Evolutionary conservation across 2,329 filamentous ascomycete species (phyloP).

Genomic region (Colletotrichum sp.): DNA sequence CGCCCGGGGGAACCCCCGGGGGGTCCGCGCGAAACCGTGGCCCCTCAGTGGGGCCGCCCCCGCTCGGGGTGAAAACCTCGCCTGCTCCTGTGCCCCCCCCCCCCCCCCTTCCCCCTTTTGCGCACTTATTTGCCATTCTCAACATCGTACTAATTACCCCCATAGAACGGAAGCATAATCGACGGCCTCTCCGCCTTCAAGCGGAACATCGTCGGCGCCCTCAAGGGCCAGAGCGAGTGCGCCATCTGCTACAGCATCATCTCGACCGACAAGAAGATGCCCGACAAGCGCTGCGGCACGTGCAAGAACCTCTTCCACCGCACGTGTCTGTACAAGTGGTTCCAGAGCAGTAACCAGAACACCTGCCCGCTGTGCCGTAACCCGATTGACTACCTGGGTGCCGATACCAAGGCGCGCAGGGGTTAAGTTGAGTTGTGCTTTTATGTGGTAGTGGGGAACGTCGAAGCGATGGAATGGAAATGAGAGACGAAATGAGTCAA

Average conservation of each 20-base stretch:
- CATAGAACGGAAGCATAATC: constrained; percentile 79
- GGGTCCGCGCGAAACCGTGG: no score
- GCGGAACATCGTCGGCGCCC: constrained; percentile 82
- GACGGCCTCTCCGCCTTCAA: constrained; percentile 88
- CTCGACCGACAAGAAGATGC: constrained; percentile 84
- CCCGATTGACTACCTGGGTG: constrained; percentile 70
- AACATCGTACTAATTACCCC: background rate
- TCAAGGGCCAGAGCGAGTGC: constrained; percentile 94
- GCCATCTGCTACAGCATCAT: constrained; percentile 98
- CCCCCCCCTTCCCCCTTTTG: background rate
- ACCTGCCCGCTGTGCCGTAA: constrained; percentile 94
- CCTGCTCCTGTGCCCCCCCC: no score
- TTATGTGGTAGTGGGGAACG: background rate
- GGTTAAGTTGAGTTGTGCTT: background rate
- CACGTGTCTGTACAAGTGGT: constrained; percentile 94
- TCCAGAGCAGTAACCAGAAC: constrained; percentile 89
- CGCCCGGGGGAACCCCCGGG: no score
- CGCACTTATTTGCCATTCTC: background rate
- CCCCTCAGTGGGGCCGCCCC: no score
- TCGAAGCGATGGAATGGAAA: background rate
- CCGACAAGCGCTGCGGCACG: constrained; percentile 88
- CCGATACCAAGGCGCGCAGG: constrained; percentile 35
- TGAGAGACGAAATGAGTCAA: background rate
- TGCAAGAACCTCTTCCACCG: constrained; percentile 96
- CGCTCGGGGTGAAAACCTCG: no score